Conservation (phyloP, 176 grass and related monocot genomes). For the Bonia amplexicaulis region DNA sequence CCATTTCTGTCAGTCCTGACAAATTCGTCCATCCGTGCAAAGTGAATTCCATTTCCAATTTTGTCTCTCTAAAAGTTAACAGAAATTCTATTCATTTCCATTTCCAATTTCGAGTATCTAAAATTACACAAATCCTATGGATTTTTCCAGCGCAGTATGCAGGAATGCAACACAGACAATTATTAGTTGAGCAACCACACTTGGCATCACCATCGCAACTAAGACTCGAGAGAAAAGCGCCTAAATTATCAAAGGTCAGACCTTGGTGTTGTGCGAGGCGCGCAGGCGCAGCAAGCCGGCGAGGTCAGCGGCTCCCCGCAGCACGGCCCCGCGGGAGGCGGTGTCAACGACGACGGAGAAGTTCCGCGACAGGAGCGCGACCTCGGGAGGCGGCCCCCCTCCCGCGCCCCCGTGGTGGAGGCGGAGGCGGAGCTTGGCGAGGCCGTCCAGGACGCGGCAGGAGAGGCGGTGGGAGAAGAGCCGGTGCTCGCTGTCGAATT, state of each 20-base stretch:
- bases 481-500: conserved; percentile 42
- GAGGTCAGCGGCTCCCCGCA: conserved; percentile 28
- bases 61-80: not conserved
- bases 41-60: not conserved
- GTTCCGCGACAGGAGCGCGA: conserved; percentile 35
- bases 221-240: not conserved
- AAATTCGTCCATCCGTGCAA: not conserved
- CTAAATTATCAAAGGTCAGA: not conserved
- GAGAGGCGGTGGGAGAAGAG: conserved; percentile 53
- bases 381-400: conserved; percentile 8
- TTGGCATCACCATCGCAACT: not conserved
- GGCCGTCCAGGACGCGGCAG: conserved; percentile 42
- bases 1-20: not conserved
- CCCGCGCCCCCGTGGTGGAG: conserved; percentile 22
- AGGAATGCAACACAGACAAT: not conserved
- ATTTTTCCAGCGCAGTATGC: not conserved
- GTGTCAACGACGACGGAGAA: conserved; percentile 48
- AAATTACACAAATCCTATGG: not conserved
- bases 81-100: not conserved
- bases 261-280: conserved; percentile 38
- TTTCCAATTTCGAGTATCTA: not conserved
- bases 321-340: conserved; percentile 26
- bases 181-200: not conserved
- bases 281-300: conserved; percentile 33
- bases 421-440: conserved; percentile 49